Evolutionary conservation across 306 rosid genomes (phyloP).

Genomic region (Cicer arietinum): DNA sequence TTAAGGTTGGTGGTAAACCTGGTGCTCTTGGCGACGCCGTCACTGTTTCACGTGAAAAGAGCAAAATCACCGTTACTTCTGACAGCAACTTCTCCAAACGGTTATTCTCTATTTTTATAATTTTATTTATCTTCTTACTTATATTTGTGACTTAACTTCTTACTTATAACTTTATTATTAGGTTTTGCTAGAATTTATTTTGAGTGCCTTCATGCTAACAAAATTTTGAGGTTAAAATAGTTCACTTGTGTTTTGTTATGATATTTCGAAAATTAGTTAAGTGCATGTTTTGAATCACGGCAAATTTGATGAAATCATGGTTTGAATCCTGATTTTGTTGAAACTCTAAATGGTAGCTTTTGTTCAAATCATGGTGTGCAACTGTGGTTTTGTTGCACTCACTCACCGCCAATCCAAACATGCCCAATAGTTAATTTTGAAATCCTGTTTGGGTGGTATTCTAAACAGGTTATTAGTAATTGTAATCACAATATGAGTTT

Average conservation of each 20-base stretch:
- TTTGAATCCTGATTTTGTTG: no score
- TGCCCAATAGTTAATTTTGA: neutral
- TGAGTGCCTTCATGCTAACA: neutral
- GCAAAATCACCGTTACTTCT: constrained; percentile 70
- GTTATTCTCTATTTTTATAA: constrained; percentile 40
- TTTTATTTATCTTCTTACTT: no score
- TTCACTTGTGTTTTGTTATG: neutral
- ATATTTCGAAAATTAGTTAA: neutral
- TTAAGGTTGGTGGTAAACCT: constrained; percentile 91
- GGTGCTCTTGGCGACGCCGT: constrained; percentile 86
- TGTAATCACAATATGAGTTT: neutral
- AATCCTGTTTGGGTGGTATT: neutral
- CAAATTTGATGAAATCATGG: no score
- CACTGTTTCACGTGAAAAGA: constrained; percentile 69
- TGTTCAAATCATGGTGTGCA: no score
- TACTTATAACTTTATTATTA: neutral
- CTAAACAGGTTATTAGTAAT: neutral
- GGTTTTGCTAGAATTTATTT: neutral
- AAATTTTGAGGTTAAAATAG: neutral
- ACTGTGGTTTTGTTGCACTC: no score
- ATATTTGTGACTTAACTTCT: no score
- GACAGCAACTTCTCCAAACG: constrained; percentile 79
- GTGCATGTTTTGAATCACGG: no score
- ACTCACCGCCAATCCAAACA: neutral
- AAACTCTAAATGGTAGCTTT: no score